Percentiles rank a stretch among this genome's conserved stretches.
Conservation (phyloP, 2,329 filamentous ascomycete species). For the Pseudonectria buxi region DNA sequence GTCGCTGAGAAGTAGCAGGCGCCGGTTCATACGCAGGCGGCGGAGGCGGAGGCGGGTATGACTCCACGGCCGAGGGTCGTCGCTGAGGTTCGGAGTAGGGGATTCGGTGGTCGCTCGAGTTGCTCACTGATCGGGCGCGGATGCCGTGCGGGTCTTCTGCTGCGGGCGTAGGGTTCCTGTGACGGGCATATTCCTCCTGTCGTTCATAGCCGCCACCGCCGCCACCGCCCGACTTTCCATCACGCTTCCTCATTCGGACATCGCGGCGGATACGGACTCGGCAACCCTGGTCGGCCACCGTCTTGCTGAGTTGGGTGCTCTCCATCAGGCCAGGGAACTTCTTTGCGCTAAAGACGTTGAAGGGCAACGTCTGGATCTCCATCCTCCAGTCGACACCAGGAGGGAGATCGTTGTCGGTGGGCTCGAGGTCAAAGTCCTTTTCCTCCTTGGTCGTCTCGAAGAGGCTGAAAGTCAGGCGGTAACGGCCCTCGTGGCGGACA, state of each 20-base stretch:
- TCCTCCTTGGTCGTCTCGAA: slow-evolving; percentile 89
- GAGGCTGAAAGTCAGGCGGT: slow-evolving; percentile 83
- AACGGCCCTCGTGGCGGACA: slow-evolving; percentile 89
- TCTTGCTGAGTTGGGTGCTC: slow-evolving; percentile 81
- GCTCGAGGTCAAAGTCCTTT: slow-evolving; percentile 64
- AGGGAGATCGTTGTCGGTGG: slow-evolving; percentile 38
- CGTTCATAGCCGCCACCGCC: slow-evolving; percentile 42
- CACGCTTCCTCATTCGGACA: slow-evolving; percentile 82
- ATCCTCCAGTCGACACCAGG: slow-evolving; percentile 69
- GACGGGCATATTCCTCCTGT: slow-evolving; percentile 53
- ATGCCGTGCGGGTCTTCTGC: slow-evolving; percentile 25
- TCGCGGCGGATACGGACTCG: slow-evolving; percentile 92
- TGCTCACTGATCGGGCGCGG: slow-evolving; percentile 55
- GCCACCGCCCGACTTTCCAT: slow-evolving; percentile 53
- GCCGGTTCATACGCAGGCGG: slow-evolving; percentile 29
- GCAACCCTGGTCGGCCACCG: slow-evolving; percentile 93
- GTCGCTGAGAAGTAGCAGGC: slow-evolving; percentile 20
- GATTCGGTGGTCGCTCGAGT: slow-evolving; percentile 44
- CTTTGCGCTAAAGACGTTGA: slow-evolving; percentile 92
- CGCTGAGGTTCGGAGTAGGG: slow-evolving; percentile 38
- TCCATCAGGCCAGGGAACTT: slow-evolving; percentile 93
- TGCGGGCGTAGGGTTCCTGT: slow-evolving; percentile 30
- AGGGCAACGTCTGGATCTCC: slow-evolving; percentile 81
- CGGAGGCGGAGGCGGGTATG: slow-evolving; percentile 30
- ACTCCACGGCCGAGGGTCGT: slow-evolving; percentile 42